phyloP scores from a whole-genome alignment of 2,329 filamentous ascomycete genomes.

The Cladosporium colombiae region DNA sequence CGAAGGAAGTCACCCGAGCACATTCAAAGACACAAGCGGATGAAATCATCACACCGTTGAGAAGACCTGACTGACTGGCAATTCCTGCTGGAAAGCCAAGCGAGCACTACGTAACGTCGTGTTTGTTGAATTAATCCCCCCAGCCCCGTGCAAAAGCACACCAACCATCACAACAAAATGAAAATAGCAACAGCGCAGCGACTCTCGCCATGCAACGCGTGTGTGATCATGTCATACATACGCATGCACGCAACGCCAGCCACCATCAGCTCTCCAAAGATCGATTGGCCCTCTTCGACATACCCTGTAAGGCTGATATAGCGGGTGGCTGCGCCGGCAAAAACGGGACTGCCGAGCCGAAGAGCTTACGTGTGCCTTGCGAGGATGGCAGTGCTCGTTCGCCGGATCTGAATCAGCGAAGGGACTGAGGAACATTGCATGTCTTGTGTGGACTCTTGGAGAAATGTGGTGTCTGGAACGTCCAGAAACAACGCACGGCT shows the following conservation, averaged over 20 bases:
- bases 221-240: slow-evolving; percentile 5
- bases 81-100: background rate
- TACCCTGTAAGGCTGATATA: slow-evolving; percentile 12
- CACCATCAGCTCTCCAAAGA: background rate
- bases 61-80: background rate
- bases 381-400: background rate
- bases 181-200: slow-evolving; percentile 10
- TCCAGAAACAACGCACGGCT: background rate
- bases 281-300: slow-evolving; percentile 3
- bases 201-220: background rate
- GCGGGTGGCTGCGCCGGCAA: slow-evolving; percentile 5
- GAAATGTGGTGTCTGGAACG: background rate
- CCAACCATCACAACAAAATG: background rate
- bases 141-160: background rate
- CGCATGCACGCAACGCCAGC: background rate
- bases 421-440: background rate
- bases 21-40: background rate
- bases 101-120: background rate
- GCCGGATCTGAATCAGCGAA: background rate
- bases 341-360: slow-evolving; percentile 1
- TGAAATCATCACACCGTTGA: slow-evolving; percentile 1
- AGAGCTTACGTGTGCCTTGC: slow-evolving; percentile 5
- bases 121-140: background rate
- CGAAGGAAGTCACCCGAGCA: background rate
- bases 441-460: background rate